These are phyloP conservation scores for Saccharomyces kudriavzevii DNA, from an alignment of 805 yeast species.

Conservation along the genomic window DNA sequence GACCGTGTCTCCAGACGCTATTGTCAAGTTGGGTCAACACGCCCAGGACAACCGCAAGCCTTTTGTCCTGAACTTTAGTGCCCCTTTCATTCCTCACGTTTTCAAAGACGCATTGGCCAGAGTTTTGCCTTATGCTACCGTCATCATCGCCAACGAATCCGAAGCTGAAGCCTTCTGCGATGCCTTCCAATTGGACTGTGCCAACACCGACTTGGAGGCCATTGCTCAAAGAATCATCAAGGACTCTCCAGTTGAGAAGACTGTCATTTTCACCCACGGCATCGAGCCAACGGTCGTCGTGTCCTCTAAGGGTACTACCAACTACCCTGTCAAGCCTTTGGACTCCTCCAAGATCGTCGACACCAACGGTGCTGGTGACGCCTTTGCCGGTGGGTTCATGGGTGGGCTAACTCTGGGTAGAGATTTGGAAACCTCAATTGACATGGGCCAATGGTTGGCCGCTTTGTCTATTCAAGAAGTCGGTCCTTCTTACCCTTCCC, in stretches of 20 bases:
- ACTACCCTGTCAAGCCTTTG: constrained; percentile 65
- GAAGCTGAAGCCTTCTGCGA: constrained; percentile 94
- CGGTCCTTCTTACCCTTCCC: constrained; percentile 90
- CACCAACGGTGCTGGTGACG: constrained; percentile 99
- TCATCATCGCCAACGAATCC: constrained; percentile 88
- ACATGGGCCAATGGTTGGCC: constrained; percentile 96
- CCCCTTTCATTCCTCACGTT: constrained; percentile 93
- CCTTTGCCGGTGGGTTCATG: constrained; percentile 92
- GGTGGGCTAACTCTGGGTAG: constrained; percentile 79
- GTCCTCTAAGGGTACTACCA: constrained; percentile 40
- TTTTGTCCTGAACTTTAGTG: constrained; percentile 80
- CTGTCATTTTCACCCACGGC: constrained; percentile 93
- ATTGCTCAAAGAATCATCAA: constrained; percentile 66
- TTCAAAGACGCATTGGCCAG: constrained; percentile 85
- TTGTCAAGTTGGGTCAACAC: constrained; percentile 79
- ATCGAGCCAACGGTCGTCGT: constrained; percentile 82
- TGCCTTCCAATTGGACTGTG: constrained; percentile 54
- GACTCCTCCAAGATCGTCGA: constrained; percentile 64
- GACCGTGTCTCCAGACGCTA: constrained; percentile 95
- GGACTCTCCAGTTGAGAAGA: constrained; percentile 64
- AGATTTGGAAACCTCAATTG: constrained; percentile 51
- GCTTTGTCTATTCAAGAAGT: constrained; percentile 81
- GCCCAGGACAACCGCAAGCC: constrained; percentile 77
- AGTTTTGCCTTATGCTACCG: constrained; percentile 80
- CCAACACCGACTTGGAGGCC: constrained; percentile 50